These are phyloP conservation scores for Xylaria acuta DNA, from an alignment of 495 filamentous ascomycete species.

Conservation along the genomic window DNA sequence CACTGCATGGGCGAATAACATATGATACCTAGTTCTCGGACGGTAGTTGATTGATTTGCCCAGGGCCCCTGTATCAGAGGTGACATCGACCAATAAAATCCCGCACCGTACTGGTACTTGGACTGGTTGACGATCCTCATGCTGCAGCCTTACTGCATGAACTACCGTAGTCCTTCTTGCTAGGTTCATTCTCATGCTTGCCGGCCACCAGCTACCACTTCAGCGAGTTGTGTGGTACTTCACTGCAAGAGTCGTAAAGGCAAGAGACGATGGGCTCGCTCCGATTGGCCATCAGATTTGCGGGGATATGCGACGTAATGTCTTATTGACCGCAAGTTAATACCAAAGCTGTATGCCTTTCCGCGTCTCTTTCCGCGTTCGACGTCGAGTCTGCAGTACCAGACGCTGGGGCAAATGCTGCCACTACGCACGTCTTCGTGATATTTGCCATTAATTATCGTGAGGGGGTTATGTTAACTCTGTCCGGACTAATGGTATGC, in stretches of 20 bases:
- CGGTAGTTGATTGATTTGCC: conserved; percentile 15
- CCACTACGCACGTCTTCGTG: neutral
- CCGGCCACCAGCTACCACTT: neutral
- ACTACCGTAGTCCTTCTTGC: conserved; percentile 8
- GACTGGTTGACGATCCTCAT: neutral
- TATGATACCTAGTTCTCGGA: neutral
- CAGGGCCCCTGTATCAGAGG: neutral
- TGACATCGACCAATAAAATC: neutral
- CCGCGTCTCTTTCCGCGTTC: no score
- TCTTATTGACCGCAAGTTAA: neutral
- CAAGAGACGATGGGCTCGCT: neutral
- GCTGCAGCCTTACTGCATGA: conserved; percentile 19
- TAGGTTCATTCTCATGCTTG: neutral
- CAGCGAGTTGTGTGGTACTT: neutral
- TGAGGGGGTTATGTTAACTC: neutral
- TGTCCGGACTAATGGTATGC: neutral
- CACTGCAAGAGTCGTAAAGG: neutral
- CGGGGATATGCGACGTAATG: neutral
- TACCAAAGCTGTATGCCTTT: neutral
- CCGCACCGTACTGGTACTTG: no score
- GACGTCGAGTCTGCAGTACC: neutral
- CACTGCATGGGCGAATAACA: conserved; percentile 4
- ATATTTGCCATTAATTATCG: neutral
- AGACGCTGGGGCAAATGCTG: neutral
- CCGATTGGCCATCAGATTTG: conserved; percentile 10